Evolutionary conservation across 2,329 filamentous ascomycete species (phyloP), one percentile per base, ranked within the genome.

Genomic region (Sodiomyces alkalinus): DNA sequence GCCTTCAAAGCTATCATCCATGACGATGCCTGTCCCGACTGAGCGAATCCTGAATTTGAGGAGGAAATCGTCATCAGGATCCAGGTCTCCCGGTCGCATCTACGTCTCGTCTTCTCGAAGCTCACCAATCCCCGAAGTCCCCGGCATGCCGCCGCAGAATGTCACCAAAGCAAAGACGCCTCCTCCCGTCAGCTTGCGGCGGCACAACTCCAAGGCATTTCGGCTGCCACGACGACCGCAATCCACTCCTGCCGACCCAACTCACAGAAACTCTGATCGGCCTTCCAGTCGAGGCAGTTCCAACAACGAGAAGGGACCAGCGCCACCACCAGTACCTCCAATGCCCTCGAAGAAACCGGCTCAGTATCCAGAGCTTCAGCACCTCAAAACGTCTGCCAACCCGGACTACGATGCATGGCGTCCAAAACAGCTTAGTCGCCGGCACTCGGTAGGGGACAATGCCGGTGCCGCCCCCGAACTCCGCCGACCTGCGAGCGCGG

Each of bases 151-250:
- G 16, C 32, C 41, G 20, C 45, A 41, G 22, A n/a, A n/a, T n/a
- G n/a, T n/a, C n/a, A n/a, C n/a, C n/a, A 49, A 44, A 31, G 39
- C 47, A 7, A 53, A 41, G 29, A 50, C 52, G 0, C 48, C 53
- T 3, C 54, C 56, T 1, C 56, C 59, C 0, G 48, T 60, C 17
- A 61, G 53, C 38, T 52, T 62, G 45, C 47, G 47, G n/a, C 58
- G 52, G 4, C 49, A 55, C 16, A 55, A 49, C 17, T 44, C 36
- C 9, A 8, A 48, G 41, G 25, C 46, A 42, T 12, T 56, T 49
- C 29, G 29, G 6, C 34, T 30, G 3, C 48, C 51, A 9, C 38
- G 50, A 8, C 51, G 56, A 16, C 41, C 55, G 5, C 47, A 49
- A 20, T 51, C 51, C 9, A 53, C 49, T 3, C n/a, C n/a, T n/a